Percentiles rank a stretch among this genome's conserved stretches.
phyloP scores from a whole-genome alignment of 2,329 filamentous ascomycete genomes.

The Coniochaeta hoffmannii region DNA sequence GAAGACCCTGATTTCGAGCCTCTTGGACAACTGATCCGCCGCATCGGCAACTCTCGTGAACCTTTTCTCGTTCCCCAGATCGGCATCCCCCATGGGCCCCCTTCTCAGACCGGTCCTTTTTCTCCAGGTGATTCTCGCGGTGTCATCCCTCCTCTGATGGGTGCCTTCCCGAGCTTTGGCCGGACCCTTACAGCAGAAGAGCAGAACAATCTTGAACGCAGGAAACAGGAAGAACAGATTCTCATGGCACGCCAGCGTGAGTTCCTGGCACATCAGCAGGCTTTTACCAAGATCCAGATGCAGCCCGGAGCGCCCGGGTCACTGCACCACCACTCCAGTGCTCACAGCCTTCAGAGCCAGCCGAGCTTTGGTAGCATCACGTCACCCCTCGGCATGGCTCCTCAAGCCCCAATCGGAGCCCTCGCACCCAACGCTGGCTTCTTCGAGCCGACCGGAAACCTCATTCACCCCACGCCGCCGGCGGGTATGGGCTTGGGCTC shows the following conservation, averaged over 20 bases:
- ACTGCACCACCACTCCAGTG: slow-evolving; percentile 89
- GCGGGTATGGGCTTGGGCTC: slow-evolving; percentile 37
- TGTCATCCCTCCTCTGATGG: slow-evolving; percentile 82
- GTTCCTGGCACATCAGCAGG: slow-evolving; percentile 79
- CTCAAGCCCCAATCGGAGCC: slow-evolving; percentile 45
- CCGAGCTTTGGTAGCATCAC: slow-evolving; percentile 93
- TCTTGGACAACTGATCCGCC: slow-evolving; percentile 84
- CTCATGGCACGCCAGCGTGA: slow-evolving; percentile 95
- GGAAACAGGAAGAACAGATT: slow-evolving; percentile 98
- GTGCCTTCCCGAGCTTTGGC: slow-evolving; percentile 91
- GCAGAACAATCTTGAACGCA: slow-evolving; percentile 90
- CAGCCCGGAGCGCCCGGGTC: slow-evolving; percentile 37
- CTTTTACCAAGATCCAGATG: slow-evolving; percentile 65
- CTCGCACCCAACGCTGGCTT: slow-evolving; percentile 59
- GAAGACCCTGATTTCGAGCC: slow-evolving; percentile 95
- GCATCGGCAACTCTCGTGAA: slow-evolving; percentile 95
- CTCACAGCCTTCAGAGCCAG: slow-evolving; percentile 93
- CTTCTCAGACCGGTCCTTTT: slow-evolving; percentile 44
- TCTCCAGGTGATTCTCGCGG: slow-evolving; percentile 44
- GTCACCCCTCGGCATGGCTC: slow-evolving; percentile 62
- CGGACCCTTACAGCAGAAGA: slow-evolving; percentile 95
- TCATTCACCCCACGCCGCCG: slow-evolving; percentile 28
- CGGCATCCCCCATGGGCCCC: slow-evolving; percentile 81
- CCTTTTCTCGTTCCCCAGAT: slow-evolving; percentile 97
- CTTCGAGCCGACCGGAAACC: slow-evolving; percentile 52